Base-by-base conservation (phyloP, 164 flowering plant species). In the Warburgia ugandensis region DNA sequence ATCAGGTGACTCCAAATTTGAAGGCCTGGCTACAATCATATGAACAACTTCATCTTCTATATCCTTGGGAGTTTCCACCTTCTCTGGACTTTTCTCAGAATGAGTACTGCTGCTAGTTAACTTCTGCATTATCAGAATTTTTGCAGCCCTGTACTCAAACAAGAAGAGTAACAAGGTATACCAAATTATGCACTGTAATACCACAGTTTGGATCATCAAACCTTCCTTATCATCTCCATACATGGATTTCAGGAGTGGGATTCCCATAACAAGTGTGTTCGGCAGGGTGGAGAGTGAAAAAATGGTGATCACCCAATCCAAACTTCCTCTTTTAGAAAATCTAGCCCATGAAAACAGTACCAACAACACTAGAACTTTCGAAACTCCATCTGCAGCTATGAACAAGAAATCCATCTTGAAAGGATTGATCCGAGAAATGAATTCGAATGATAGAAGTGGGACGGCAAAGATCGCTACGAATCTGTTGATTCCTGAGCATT, bases 221-320 rank as follows among this genome's bases (percentile, higher is more conserved):
- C 33, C 48, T 10, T 60, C 64, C 57, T 57, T 44, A 37, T 58
- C 63, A 33, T 56, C 64, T 6, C 74, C 72, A 39, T 73, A 73
- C 77, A 73, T 73, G 58, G 72, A 43, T 45, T 58, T 61, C 30
- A 73, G 7, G 7, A 69, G 63, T 1, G 77, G 77, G 57, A 69
- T 63, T 2, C 77, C 77, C 69, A 73, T 61, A 21, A 73, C 68
- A 9, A 73, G 62, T 9, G 77, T 69, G 59, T 73, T 73, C 2
- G 77, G 74, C 19, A 73, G 65, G 4, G 77, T 60, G 4, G 65
- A 44, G 28, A 73, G 65, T 12, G 74, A 73, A 48, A 66, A 73
- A 9, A 64, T 46, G 35, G 77, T 73, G 58, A 69, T 67, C 7
- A 61, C 47, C 77, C 74, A 73, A 16, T 70, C 74, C 1, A 73